Base-by-base conservation (phyloP, 352 stramenopile species). In the Pythium scleroteichum region DNA sequence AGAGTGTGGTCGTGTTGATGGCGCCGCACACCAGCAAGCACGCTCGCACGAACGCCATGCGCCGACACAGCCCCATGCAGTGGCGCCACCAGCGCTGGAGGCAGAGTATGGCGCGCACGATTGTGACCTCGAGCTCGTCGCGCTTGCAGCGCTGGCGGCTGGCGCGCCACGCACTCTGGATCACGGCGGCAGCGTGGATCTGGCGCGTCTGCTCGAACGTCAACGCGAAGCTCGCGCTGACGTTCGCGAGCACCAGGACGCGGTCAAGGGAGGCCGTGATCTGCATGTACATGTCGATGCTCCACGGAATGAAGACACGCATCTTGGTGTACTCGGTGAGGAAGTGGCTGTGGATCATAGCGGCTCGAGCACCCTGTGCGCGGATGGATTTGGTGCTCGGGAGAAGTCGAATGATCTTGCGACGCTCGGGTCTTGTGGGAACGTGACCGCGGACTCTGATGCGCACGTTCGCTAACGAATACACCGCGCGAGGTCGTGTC, bases 201-300 rank as follows among this genome's bases (percentile, higher is more conserved):
- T 73, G 75, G 12, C 67, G 79, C 13, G 50, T 72, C 6, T 87
- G 70, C 23, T 85, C 72, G 52, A 88, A 90, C 14, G 79, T 67
- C 23, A 92, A 42, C 8, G 76, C 76, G 61, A 91, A 83, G 12
- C 68, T 55, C 4, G 78, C 46, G 38, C 62, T 66, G 16, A 64
- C 52, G 27, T 57, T 64, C 4, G 38, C 29, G 23, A 58, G 23
- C 1, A 66, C 17, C 27, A 62, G 39, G 53, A 56, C 38, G 53
- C 74, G 55, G 46, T 87, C 52, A n/a, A 85, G 67, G 44, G 66
- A 71, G 4, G 75, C 50, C 52, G 85, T 73, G 33, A 92, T 71
- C 39, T 87, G 78, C 61, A 88, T 38, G 38, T 90, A 87, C 82
- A 92, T 92, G 50, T 90, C 82, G 53, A 92, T 80, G 12, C 78